Percentiles rank a stretch among this genome's conserved stretches.
Conservation (phyloP, 164 flowering plant genomes). For the Piper longum region DNA sequence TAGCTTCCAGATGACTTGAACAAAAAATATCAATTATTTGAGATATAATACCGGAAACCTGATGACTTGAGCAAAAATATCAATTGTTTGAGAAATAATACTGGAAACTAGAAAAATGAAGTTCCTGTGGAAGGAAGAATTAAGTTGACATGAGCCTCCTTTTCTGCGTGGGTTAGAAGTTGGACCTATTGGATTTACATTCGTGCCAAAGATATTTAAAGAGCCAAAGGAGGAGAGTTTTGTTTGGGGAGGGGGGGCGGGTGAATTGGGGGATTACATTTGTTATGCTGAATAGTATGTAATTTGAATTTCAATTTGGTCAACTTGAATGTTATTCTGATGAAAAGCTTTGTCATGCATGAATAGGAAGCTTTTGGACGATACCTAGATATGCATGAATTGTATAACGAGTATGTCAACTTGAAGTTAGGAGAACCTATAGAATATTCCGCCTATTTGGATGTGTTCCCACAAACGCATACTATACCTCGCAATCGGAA, state of each 20-base stretch:
- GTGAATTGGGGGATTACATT: neutral
- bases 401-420: constrained; percentile 72
- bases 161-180: no score
- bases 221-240: neutral
- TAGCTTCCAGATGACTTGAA: no score
- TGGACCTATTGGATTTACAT: no score
- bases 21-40: no score
- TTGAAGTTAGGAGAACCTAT: constrained; percentile 73
- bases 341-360: constrained; percentile 2
- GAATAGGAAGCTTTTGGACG: constrained; percentile 79
- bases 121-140: no score
- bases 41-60: no score
- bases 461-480: constrained; percentile 54
- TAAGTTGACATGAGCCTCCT: no score
- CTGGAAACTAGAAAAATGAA: no score
- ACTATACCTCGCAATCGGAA: constrained; percentile 56
- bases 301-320: no score
- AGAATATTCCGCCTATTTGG: constrained; percentile 76
- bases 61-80: no score
- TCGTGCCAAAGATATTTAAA: no score
- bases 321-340: neutral
- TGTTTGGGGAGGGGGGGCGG: neutral
- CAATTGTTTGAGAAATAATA: no score
- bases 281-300: neutral
- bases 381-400: constrained; percentile 83